Conservation (phyloP, 2,329 filamentous ascomycete genomes). For the Fusarium albidum region DNA sequence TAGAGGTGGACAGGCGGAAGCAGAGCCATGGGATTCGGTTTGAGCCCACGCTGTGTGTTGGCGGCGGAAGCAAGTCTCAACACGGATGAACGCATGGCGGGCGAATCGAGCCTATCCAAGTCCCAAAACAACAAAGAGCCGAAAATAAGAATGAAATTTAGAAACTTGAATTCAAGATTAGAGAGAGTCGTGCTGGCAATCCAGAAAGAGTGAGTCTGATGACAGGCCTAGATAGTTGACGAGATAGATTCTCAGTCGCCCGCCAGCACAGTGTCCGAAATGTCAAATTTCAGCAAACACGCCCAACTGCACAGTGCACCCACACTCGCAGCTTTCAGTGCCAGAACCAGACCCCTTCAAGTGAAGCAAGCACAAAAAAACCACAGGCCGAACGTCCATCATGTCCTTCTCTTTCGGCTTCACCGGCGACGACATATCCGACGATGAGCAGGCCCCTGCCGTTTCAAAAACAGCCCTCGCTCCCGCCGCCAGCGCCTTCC, state of each 20-base stretch:
- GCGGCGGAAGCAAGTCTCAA: conserved; percentile 49
- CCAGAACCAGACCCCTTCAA: conserved; percentile 5
- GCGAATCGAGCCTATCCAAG: neutral
- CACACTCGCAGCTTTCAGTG: conserved; percentile 37
- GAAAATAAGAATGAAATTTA: neutral
- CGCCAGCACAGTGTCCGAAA: conserved; percentile 32
- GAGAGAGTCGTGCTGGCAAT: conserved; percentile 1
- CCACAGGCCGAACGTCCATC: conserved; percentile 8
- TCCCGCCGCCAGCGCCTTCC: conserved; percentile 58
- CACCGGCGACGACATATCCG: conserved; percentile 69
- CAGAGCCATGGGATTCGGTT: conserved; percentile 66
- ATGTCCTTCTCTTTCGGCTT: conserved; percentile 69
- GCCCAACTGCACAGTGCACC: conserved; percentile 42
- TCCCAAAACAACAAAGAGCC: too few species aligned
- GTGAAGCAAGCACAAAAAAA: conserved; percentile 5
- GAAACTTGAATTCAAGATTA: neutral
- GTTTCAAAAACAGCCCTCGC: conserved; percentile 32
- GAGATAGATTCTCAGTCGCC: conserved; percentile 29
- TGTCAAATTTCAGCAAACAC: neutral
- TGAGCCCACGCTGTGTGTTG: conserved; percentile 43
- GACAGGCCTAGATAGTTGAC: conserved; percentile 22
- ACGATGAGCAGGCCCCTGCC: conserved; percentile 45
- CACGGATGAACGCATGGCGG: conserved; percentile 41
- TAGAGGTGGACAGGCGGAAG: conserved; percentile 91
- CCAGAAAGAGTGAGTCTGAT: conserved; percentile 6